Base-by-base conservation (phyloP, 805 yeast species). In the Phaffomyces thermotolerans region DNA sequence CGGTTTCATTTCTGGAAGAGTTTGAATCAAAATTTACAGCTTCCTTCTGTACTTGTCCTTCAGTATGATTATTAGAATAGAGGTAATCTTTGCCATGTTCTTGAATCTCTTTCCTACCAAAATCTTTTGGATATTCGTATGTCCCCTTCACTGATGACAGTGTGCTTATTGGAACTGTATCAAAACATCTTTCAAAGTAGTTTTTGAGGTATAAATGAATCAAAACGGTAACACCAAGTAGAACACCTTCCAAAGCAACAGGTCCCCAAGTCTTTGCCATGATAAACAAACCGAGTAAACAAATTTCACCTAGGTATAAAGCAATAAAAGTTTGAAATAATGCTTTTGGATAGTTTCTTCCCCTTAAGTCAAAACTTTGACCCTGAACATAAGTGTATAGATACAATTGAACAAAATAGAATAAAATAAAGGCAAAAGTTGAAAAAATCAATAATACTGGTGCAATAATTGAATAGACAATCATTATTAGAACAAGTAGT, bases 191-290 rank as follows among this genome's bases (percentile, higher is more conserved):
- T 39, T 78, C 71, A 61, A 82, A 83, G 48, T 62, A 73, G 62
- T 72, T 61, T 57, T 77, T 78, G 56, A 77, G 67, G 59, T 71
- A 81, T 27, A 84, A 47, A 57, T 84, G 91, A 27, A 74, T 66
- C 18, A 64, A 59, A 25, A 76, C 81, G 13, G 91, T 81, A 36
- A 66, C 75, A n/a, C 59, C 76, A 14, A 82, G 52, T 48, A 73
- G 62, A n/a, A 78, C 71, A 43, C 69, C 82, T 62, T 84, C 90
- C 44, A 85, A 66, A 3, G 70, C 93, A 50, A 84, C 78, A 53
- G 82, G 78, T 20, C 84, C 87, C 91, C 91, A 85, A 51, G 82
- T 72, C 67, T 85, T 82, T 37, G 78, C 75, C 78, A 83, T 79
- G 34, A 84, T 83, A 57, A 84, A 84, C 58, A 85, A 67, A 34